phyloP scores from a whole-genome alignment of 2,329 filamentous ascomycete species.

The Talaromyces marneffei region DNA sequence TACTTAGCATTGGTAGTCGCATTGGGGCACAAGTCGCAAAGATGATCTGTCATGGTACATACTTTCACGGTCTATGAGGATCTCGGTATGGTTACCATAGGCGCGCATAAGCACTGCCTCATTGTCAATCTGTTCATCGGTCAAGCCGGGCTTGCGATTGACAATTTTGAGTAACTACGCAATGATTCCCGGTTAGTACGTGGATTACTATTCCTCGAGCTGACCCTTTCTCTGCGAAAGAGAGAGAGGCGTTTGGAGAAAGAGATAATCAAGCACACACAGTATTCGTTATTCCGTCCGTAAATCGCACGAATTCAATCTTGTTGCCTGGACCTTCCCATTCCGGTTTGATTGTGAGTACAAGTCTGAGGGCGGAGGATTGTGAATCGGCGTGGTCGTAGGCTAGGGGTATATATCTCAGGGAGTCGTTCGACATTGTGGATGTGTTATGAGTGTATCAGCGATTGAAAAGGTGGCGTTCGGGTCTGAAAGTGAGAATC shows the following conservation, averaged over 20 bases:
- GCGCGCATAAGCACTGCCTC: slow-evolving; percentile 85
- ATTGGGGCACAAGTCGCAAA: slow-evolving; percentile 23
- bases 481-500: neutral
- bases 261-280: slow-evolving; percentile 39
- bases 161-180: slow-evolving; percentile 48
- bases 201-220: slow-evolving; percentile 19
- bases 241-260: neutral
- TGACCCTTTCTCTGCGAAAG: neutral
- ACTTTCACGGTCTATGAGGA: slow-evolving; percentile 93
- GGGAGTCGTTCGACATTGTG: slow-evolving; percentile 17
- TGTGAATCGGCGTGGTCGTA: slow-evolving; percentile 75
- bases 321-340: slow-evolving; percentile 70
- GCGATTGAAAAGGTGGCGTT: neutral
- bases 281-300: slow-evolving; percentile 97
- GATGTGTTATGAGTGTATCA: neutral
- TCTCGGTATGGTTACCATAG: slow-evolving; percentile 88
- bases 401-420: slow-evolving; percentile 61
- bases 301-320: slow-evolving; percentile 84
- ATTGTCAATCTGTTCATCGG: slow-evolving; percentile 70
- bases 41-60: slow-evolving; percentile 24
- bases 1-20: slow-evolving; percentile 31
- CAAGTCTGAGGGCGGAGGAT: slow-evolving; percentile 70
- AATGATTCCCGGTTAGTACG: slow-evolving; percentile 11
- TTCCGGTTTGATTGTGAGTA: slow-evolving; percentile 72
- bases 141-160: slow-evolving; percentile 55